These are phyloP conservation scores for Penicillium parvum DNA, from an alignment of 495 filamentous ascomycete species.

Conservation along the genomic window DNA sequence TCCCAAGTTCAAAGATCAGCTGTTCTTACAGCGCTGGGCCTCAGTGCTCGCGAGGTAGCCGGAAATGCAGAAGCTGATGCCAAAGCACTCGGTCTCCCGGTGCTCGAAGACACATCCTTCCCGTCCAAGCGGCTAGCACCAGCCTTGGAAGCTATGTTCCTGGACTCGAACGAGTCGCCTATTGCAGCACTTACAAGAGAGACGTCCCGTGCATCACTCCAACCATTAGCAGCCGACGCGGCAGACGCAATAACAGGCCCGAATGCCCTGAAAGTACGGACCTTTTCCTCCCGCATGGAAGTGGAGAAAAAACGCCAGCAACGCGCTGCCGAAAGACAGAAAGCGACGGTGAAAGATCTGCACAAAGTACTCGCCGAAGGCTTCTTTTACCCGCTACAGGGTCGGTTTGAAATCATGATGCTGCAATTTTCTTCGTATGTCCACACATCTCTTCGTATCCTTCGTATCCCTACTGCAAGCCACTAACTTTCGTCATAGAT, in stretches of 20 bases:
- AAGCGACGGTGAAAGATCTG: constrained; percentile 66
- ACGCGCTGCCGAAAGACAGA: constrained; percentile 37
- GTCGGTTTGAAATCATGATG: constrained; percentile 44
- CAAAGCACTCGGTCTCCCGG: constrained; percentile 34
- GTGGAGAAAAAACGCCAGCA: constrained; percentile 59
- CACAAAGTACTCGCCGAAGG: constrained; percentile 67
- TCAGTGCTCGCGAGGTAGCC: constrained; percentile 83
- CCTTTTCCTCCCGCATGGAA: constrained; percentile 68
- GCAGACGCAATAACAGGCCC: constrained; percentile 71
- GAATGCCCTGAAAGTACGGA: constrained; percentile 77
- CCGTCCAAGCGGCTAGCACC: constrained; percentile 70
- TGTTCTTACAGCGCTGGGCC: constrained; percentile 73
- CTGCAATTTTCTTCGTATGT: constrained; percentile 40
- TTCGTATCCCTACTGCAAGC: too few relatives aligned
- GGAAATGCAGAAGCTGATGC: constrained; percentile 67
- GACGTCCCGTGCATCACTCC: constrained; percentile 65
- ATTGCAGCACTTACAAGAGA: constrained; percentile 56
- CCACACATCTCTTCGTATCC: neutral
- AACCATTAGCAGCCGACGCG: constrained; percentile 67
- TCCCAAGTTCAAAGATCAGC: constrained; percentile 77
- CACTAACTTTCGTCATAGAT: constrained; percentile 18
- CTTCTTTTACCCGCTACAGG: constrained; percentile 76
- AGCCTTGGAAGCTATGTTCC: constrained; percentile 48
- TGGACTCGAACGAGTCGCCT: constrained; percentile 42
- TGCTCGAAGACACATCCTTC: constrained; percentile 49